Conservation (phyloP, 768 basidiomycete species). For the Lentinus brumalis region DNA sequence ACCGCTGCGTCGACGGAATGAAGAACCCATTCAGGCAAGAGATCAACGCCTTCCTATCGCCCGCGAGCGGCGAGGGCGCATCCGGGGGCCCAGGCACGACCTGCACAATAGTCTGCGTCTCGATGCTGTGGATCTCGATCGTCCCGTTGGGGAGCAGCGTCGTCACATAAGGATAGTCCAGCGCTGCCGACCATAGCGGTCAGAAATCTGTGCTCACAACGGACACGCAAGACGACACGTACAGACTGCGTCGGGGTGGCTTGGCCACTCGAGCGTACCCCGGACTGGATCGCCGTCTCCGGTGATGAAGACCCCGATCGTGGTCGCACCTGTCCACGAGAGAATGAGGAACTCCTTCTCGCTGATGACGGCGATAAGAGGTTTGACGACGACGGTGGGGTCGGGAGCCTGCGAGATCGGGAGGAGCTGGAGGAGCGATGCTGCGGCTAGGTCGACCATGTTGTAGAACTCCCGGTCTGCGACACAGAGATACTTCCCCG, state of each 20-base stretch:
- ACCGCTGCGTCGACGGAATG: constrained; percentile 44
- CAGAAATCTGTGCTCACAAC: neutral
- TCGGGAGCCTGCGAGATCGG: constrained; percentile 74
- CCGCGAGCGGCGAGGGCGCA: constrained; percentile 24
- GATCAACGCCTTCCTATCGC: constrained; percentile 33
- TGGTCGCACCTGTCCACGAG: constrained; percentile 79
- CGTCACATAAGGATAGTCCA: constrained; percentile 82
- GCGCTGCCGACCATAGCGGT: constrained; percentile 42
- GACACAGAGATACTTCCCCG: constrained; percentile 66
- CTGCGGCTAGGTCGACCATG: constrained; percentile 75
- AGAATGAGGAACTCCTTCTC: constrained; percentile 84
- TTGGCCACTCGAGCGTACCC: constrained; percentile 86
- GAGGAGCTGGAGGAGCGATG: constrained; percentile 69
- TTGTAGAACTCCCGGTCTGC: constrained; percentile 76
- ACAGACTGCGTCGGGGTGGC: constrained; percentile 78
- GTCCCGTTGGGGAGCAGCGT: constrained; percentile 78
- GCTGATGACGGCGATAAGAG: constrained; percentile 73
- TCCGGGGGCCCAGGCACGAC: constrained; percentile 54
- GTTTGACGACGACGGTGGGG: constrained; percentile 48
- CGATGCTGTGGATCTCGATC: constrained; percentile 80
- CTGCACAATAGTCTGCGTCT: constrained; percentile 73
- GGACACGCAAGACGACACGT: constrained; percentile 33
- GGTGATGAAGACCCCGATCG: constrained; percentile 86
- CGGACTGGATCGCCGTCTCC: constrained; percentile 85
- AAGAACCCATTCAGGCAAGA: constrained; percentile 40